phyloP scores from a whole-genome alignment of 768 basidiomycete genomes.

The Pisolithus marmoratus region DNA sequence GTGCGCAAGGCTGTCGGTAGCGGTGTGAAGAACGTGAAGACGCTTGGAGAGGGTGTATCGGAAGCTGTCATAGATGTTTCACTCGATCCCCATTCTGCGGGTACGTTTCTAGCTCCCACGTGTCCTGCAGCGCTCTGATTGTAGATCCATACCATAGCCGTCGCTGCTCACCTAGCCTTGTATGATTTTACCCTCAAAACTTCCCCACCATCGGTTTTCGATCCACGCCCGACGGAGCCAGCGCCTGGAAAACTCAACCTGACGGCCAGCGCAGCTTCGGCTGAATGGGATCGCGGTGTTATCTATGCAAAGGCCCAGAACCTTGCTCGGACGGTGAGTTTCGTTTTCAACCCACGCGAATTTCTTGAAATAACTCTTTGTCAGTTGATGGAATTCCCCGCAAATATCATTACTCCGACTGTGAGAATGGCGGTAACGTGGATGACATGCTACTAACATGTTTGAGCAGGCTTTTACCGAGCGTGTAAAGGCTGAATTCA shows the following conservation, averaged over 20 bases:
- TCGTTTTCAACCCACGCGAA: neutral
- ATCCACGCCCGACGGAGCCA: constrained; percentile 51
- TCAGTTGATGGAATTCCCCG: constrained; percentile 80
- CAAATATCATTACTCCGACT: constrained; percentile 82
- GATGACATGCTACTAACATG: neutral
- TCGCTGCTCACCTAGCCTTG: constrained; percentile 68
- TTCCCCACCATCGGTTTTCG: constrained; percentile 55
- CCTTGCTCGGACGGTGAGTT: constrained; percentile 63
- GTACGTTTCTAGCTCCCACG: constrained; percentile 29
- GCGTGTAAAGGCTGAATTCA: constrained; percentile 62
- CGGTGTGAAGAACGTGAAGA: constrained; percentile 65
- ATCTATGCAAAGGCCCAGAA: constrained; percentile 77
- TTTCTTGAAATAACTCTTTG: neutral
- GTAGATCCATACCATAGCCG: constrained; percentile 40
- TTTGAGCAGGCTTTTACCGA: constrained; percentile 60
- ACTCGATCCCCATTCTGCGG: constrained; percentile 70
- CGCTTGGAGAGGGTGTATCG: constrained; percentile 52
- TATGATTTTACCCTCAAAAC: constrained; percentile 82
- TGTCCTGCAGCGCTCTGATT: neutral
- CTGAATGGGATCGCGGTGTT: constrained; percentile 67
- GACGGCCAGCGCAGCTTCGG: constrained; percentile 38
- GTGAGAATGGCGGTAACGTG: constrained; percentile 29
- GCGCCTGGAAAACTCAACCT: constrained; percentile 47
- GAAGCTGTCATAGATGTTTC: constrained; percentile 61
- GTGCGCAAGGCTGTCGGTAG: constrained; percentile 67